phyloP scores from a whole-genome alignment of 179 eudicot species.

The Beta corolliflora region DNA sequence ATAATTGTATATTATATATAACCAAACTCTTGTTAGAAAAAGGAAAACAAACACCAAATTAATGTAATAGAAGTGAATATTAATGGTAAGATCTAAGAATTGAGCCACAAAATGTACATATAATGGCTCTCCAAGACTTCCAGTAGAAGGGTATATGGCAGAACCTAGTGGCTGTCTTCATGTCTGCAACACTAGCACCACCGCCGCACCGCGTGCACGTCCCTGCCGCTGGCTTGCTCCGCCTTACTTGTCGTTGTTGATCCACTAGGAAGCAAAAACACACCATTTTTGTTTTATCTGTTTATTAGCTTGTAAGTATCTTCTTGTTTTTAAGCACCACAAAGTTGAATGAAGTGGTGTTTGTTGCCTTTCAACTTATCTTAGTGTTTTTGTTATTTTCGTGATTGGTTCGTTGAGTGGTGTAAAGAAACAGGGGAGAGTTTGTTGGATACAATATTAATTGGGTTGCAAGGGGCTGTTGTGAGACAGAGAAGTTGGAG shows the following conservation, averaged over 20 bases:
- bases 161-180: conserved; percentile 68
- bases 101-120: conserved; percentile 75
- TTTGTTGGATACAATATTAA: background rate
- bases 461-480: background rate
- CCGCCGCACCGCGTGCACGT: conserved; percentile 72
- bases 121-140: conserved; percentile 70
- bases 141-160: conserved; percentile 68
- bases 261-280: conserved; percentile 66
- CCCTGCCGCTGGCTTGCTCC: conserved; percentile 65
- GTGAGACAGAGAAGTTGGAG: background rate
- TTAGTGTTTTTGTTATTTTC: background rate
- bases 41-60: background rate
- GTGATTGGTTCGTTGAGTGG: background rate
- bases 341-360: background rate
- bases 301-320: background rate
- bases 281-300: conserved; percentile 40
- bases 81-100: conserved; percentile 53
- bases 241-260: conserved; percentile 47
- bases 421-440: background rate
- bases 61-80: background rate
- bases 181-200: conserved; percentile 72
- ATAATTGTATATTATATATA: background rate
- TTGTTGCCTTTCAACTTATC: background rate
- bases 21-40: background rate
- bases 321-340: background rate